Conservation (phyloP, 2,329 filamentous ascomycete species). For the Ascochyta rabiei region DNA sequence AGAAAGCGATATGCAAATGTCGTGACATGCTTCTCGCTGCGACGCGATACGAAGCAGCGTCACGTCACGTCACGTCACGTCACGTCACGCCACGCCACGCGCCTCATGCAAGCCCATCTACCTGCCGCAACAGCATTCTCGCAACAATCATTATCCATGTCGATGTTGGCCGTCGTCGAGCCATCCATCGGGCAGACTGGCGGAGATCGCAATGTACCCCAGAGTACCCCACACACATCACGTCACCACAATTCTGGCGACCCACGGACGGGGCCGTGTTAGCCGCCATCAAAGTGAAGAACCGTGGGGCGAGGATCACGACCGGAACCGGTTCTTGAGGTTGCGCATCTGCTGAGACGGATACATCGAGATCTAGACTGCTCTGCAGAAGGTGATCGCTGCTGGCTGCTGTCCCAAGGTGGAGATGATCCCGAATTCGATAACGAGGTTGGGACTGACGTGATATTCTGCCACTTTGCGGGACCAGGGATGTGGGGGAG, state of each 20-base stretch:
- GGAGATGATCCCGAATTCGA: not conserved
- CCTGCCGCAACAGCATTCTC: not conserved
- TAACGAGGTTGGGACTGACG: not conserved
- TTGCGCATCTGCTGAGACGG: not conserved
- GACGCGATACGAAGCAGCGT: not conserved
- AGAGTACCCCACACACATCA: slow-evolving; percentile 9
- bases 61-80: not conserved
- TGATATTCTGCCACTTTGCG: not conserved
- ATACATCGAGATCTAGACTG: slow-evolving; percentile 4
- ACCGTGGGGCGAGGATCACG: not conserved
- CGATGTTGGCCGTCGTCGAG: not conserved
- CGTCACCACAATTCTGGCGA: not conserved
- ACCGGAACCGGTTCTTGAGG: not conserved
- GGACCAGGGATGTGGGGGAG: not conserved
- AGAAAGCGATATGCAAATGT: not conserved
- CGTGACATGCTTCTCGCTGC: not conserved
- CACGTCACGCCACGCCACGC: not conserved
- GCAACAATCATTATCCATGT: not conserved
- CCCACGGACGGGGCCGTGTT: slow-evolving; percentile 1
- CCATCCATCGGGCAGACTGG: not conserved
- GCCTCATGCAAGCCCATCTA: not conserved
- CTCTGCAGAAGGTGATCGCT: not conserved
- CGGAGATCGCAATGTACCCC: not conserved
- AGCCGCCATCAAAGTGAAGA: not conserved
- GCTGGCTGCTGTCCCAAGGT: not conserved